Percentiles rank a stretch among this genome's conserved stretches.
Conservation (phyloP, 1,139 yeast genomes). For the Hyphopichia wangnamkhiaoensis region DNA sequence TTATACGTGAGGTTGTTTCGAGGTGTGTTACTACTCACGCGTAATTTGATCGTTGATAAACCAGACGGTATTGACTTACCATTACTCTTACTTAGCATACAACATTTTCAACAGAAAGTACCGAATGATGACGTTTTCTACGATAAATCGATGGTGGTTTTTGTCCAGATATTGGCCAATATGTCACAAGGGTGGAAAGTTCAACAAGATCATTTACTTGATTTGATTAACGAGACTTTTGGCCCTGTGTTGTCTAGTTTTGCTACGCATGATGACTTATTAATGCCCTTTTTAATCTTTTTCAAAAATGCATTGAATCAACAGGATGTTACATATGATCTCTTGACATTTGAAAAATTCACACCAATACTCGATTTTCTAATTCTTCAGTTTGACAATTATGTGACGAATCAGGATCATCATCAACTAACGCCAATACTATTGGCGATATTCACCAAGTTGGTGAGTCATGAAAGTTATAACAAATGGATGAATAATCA, state of each 20-base stretch:
- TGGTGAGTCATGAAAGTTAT: constrained; percentile 26
- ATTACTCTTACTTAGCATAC: constrained; percentile 10
- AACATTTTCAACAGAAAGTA: constrained; percentile 9
- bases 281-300: constrained; percentile 10
- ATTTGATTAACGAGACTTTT: not conserved
- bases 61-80: constrained; percentile 8
- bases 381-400: not conserved
- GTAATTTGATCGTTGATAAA: constrained; percentile 17
- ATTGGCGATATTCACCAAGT: constrained; percentile 14
- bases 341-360: constrained; percentile 9
- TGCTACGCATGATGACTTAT: constrained; percentile 1
- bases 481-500: constrained; percentile 17
- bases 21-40: constrained; percentile 19
- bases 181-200: constrained; percentile 9
- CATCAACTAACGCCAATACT: constrained; percentile 6
- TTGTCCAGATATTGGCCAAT: constrained; percentile 25
- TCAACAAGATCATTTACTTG: not conserved
- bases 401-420: constrained; percentile 3
- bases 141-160: constrained; percentile 16
- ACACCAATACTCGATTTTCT: not conserved
- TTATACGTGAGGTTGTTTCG: constrained; percentile 18
- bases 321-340: constrained; percentile 7
- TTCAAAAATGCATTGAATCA: constrained; percentile 7
- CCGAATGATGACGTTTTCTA: constrained; percentile 10
- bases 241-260: not conserved